Evolutionary conservation across 306 rosid species (phyloP), one percentile per base, ranked within the genome.

Genomic region (Acacia acuminata): DNA sequence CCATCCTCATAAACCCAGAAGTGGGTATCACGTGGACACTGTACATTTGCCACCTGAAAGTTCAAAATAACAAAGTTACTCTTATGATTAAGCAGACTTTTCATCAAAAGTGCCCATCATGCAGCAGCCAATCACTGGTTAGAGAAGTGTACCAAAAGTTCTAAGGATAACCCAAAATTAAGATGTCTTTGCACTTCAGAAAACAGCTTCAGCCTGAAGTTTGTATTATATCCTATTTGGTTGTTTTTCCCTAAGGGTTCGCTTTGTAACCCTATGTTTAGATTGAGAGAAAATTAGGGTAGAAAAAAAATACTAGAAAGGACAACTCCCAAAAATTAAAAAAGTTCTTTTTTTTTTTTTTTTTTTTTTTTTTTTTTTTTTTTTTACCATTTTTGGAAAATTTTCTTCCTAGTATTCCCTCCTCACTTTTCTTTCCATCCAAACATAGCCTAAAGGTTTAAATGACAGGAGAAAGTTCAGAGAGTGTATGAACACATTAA

Each of bases 1-100:
- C 99, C 99, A 50, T 96, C 98, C 47, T 96, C 99, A 77, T 96
- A 96, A 82, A 96, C 99, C 99, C 99, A 96, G 88, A 96, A 96
- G 87, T 96, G 99, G 77, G 99, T 96, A 92, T 94, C 99, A 36
- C 98, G 97, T 10, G 98, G 99, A 86, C 99, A 96, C 91, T 96
- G 99, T 82, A 94, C 99, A 24, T 87, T 91, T 83, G 99, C 99
- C 87, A 96, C 85, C 99, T 96, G 93, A 85, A 53, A 85, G 79
- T 84, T 86, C 85, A 73, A 87, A 38, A 85, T 50, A 74, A 70
- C 36, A 74, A 63, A 15, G 79, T 82, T 69, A 83, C 68, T 74
- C 60, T 40, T 36, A 64, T 42, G 66, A 69, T 42, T 76, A 50
- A 61, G 38, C 40, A 42, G n/a, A 77, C 50, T 36, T 12, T 40